Evolutionary conservation across 805 yeast species (phyloP).

Genomic region (Zygosaccharomyces bailii): DNA sequence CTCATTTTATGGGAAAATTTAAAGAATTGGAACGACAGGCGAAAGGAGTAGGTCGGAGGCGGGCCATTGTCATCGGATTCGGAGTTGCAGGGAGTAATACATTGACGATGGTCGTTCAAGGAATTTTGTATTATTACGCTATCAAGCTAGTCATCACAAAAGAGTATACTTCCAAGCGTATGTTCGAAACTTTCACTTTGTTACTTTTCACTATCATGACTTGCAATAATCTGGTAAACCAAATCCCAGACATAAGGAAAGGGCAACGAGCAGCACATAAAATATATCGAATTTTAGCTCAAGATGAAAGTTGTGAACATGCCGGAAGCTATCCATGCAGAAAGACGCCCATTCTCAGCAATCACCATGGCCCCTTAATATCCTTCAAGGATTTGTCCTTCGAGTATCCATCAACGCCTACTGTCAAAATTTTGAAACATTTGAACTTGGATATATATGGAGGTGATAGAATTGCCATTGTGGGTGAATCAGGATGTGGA

Average conservation of each 20-base stretch:
- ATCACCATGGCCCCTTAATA: conserved; percentile 27
- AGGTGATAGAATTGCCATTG: conserved; percentile 59
- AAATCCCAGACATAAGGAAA: conserved; percentile 75
- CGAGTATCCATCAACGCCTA: conserved; percentile 41
- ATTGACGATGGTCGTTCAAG: conserved; percentile 59
- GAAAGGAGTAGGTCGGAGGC: conserved; percentile 40
- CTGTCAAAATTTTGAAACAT: conserved; percentile 38
- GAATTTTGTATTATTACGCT: conserved; percentile 76
- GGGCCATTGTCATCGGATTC: conserved; percentile 62
- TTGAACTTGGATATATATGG: conserved; percentile 42
- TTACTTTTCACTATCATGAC: conserved; percentile 69
- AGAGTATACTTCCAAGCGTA: conserved; percentile 52
- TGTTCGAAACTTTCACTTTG: conserved; percentile 68
- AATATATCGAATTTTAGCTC: conserved; percentile 41
- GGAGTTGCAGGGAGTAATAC: conserved; percentile 60
- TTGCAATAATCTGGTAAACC: conserved; percentile 54
- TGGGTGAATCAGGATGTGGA: conserved; percentile 90
- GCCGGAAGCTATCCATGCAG: conserved; percentile 6
- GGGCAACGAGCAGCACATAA: conserved; percentile 72
- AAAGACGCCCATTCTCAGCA: neutral
- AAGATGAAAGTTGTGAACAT: conserved; percentile 13
- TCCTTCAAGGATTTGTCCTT: conserved; percentile 47
- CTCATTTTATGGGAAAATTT: conserved; percentile 45
- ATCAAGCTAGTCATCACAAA: conserved; percentile 59
- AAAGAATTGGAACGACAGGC: conserved; percentile 33